Percentiles rank a stretch among this genome's conserved stretches.
phyloP scores from a whole-genome alignment of 768 basidiomycete species.

The Sporobolomyces phaffii region DNA sequence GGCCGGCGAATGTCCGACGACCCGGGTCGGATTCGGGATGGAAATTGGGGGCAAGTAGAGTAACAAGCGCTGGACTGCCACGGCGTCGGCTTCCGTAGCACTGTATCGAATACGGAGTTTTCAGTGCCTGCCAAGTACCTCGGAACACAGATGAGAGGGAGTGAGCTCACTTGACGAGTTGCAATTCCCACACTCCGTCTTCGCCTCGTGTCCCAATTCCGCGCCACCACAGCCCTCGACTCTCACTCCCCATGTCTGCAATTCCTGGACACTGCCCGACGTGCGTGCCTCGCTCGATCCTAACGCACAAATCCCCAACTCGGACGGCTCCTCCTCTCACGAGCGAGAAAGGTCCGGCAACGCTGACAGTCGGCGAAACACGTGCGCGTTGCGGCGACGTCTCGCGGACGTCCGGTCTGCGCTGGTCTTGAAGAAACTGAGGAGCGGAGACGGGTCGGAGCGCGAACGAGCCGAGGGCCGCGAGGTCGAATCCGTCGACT shows the following conservation, averaged over 20 bases:
- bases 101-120: background rate
- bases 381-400: background rate
- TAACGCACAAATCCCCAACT: background rate
- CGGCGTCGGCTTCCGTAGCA: constrained; percentile 9
- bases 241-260: background rate
- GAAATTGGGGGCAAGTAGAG: background rate
- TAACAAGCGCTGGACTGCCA: constrained; percentile 2
- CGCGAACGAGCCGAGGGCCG: background rate
- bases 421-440: background rate
- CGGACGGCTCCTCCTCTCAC: background rate
- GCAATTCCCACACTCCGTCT: background rate
- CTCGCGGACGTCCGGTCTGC: background rate
- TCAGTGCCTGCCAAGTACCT: background rate
- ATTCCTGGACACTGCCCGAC: background rate
- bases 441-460: background rate
- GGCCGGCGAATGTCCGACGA: background rate
- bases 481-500: background rate
- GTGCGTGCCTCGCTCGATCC: background rate
- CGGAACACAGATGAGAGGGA: background rate
- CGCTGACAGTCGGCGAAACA: background rate
- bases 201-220: background rate
- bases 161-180: background rate
- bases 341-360: background rate
- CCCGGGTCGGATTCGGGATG: too few species aligned
- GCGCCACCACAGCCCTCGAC: background rate